phyloP scores from a whole-genome alignment of 2,329 filamentous ascomycete genomes.

The Penicillium sumatraense region DNA sequence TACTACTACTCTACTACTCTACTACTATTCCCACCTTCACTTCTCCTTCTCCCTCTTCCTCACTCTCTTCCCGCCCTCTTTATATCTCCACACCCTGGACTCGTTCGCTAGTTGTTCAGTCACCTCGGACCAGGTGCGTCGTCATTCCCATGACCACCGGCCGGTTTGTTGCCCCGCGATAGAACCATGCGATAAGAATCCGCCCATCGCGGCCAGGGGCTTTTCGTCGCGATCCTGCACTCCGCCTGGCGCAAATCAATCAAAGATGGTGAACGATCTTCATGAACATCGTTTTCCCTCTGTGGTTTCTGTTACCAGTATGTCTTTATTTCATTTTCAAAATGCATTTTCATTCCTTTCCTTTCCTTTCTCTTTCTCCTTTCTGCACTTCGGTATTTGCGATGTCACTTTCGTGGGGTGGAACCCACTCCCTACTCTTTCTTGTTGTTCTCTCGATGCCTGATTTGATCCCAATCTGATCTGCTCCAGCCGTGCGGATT shows the following conservation, averaged over 20 bases:
- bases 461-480: constrained; percentile 30
- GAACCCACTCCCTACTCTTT: constrained; percentile 9
- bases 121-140: constrained; percentile 18
- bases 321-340: constrained; percentile 19
- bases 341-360: constrained; percentile 17
- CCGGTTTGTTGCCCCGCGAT: constrained; percentile 25
- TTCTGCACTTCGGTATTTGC: not conserved
- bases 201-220: constrained; percentile 36
- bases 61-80: constrained; percentile 8
- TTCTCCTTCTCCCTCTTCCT: not conserved
- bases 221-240: constrained; percentile 41
- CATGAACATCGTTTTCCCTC: constrained; percentile 34
- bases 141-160: constrained; percentile 24
- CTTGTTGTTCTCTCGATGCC: constrained; percentile 16
- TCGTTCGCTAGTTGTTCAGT: constrained; percentile 5
- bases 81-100: too few species aligned
- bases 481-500: constrained; percentile 35
- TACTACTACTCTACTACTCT: not conserved
- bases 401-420: constrained; percentile 6
- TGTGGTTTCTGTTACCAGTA: constrained; percentile 43
- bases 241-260: constrained; percentile 40
- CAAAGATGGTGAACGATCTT: constrained; percentile 49
- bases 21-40: not conserved
- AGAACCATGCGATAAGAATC: constrained; percentile 48
- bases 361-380: constrained; percentile 14